Evolutionary conservation across 1,284 basidiomycete genomes (phyloP).

Genomic region (Acaromyces ingoldii): DNA sequence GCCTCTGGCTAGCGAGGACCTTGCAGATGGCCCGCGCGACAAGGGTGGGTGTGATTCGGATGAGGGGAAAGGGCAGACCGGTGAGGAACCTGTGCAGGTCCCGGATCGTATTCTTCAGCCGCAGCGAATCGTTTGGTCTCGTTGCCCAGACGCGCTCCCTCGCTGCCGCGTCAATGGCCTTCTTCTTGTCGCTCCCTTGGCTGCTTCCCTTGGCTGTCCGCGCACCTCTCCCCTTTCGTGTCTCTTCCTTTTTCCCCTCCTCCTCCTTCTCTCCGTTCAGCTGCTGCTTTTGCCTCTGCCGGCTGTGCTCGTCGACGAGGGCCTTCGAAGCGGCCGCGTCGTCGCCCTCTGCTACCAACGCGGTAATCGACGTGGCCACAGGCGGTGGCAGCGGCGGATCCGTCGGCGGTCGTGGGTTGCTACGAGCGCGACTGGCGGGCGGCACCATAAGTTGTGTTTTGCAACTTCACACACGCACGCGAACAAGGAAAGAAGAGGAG

Average conservation of each 20-base stretch:
- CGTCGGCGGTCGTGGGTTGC: too few relatives aligned
- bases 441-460: too few relatives aligned
- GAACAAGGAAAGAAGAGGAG: too few relatives aligned
- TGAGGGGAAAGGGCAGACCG: slow-evolving; percentile 39
- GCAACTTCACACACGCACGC: too few relatives aligned
- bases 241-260: neutral
- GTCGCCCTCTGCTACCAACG: neutral
- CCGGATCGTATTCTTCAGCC: neutral
- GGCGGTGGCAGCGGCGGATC: slow-evolving; percentile 3
- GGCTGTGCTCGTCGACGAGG: neutral
- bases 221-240: neutral
- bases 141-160: too few relatives aligned
- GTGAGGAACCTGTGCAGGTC: slow-evolving; percentile 19
- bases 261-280: neutral
- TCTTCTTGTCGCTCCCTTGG: too few relatives aligned
- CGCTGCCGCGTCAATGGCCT: too few relatives aligned
- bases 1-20: slow-evolving; percentile 27
- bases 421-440: too few relatives aligned
- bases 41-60: slow-evolving; percentile 32
- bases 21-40: slow-evolving; percentile 33
- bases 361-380: neutral
- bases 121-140: neutral
- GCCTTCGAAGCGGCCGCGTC: neutral
- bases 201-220: neutral
- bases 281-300: neutral